Evolutionary conservation across 768 basidiomycete genomes (phyloP), one percentile per base, ranked within the genome.

Genomic region (Termitomyces sp.): DNA sequence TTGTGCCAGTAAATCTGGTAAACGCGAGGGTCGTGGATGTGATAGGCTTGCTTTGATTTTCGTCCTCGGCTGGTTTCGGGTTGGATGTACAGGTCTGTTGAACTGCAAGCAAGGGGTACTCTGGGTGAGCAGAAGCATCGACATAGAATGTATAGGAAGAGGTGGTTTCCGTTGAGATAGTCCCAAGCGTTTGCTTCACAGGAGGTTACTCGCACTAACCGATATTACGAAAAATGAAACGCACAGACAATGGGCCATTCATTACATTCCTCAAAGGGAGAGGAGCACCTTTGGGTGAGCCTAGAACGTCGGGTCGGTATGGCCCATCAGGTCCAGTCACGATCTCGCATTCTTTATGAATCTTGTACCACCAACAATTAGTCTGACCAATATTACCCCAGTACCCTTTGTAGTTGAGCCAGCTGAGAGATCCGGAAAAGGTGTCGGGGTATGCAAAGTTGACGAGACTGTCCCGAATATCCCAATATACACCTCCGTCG

Each of bases 331-430:
- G 63, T 8, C 62, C 62, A 18, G 60, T 55, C 2, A 63, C 63
- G 9, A 61, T 46, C 46, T 59, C 49, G 10, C 63, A 63, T 37
- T 63, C 63, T 34, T 51, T 52, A 39, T 63, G 37, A 39, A 63
- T 37, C 10, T 42, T 16, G 37, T 63, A 52, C 63, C 63, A 63
- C 60, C 60, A 63, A 22, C 60, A 61, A 56, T 41, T 27, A 5
- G 63, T 63, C 48, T 59, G 31, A 24, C 63, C 63, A 14, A 59
- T 49, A 34, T 63, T 63, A 3, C 63, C 63, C 63, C 63, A 63
- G 20, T 44, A 55, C 14, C 63, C 63, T 24, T 59, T 61, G 56
- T 57, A 63, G 50, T 63, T 63, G 52, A 63, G 57, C 63, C 63
- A 63, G 26, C 50, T 52, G 9, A 53, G n/a, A 20, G 58, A 44